A percentile compares a stretch with the other conserved stretches of the same genome.
Conservation (phyloP, 2,329 filamentous ascomycete genomes). For the Fonsecaea erecta region DNA sequence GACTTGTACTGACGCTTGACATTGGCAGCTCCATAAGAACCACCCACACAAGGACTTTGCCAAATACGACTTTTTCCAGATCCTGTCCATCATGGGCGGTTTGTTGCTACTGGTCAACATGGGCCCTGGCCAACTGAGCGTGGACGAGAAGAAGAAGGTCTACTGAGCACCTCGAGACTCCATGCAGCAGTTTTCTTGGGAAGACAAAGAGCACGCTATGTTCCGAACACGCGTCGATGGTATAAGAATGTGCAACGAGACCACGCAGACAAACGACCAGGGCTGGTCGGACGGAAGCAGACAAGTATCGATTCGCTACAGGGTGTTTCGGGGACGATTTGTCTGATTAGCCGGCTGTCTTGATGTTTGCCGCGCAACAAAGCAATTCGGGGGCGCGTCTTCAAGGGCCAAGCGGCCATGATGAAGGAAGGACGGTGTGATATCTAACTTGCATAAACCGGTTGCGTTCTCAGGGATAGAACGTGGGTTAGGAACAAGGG, state of each 20-base stretch:
- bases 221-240: not conserved
- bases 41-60: constrained; percentile 99
- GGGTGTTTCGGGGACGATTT: not conserved
- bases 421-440: not conserved
- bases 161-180: constrained; percentile 62
- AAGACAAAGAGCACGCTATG: not conserved
- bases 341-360: not conserved
- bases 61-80: constrained; percentile 99
- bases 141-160: constrained; percentile 99
- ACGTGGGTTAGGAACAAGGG: not conserved
- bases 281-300: not conserved
- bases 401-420: not conserved
- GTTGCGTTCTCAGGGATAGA: not conserved
- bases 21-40: constrained; percentile 81
- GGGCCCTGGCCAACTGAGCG: constrained; percentile 94
- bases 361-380: not conserved
- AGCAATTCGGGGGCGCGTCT: not conserved
- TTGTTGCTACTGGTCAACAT: constrained; percentile 97
- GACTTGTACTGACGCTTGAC: constrained; percentile 24
- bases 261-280: constrained; percentile 20
- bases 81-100: constrained; percentile 93
- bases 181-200: not conserved
- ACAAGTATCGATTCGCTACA: not conserved
- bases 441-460: not conserved
- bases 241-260: constrained; percentile 33